Evolutionary conservation across 352 stramenopile genomes (phyloP).

Genomic region (Phytophthora nicotianae): DNA sequence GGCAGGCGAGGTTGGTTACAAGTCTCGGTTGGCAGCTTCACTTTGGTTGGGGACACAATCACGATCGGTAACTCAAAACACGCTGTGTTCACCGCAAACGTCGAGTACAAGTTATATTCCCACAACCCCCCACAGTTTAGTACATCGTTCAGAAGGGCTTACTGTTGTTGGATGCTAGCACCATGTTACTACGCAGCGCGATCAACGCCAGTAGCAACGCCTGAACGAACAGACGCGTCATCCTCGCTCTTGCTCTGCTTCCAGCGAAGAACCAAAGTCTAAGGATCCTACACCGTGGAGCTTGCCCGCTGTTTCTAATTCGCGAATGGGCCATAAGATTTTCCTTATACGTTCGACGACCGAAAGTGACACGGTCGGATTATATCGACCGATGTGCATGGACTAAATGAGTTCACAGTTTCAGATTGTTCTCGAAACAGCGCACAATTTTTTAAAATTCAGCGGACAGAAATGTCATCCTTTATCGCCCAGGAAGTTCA

Average conservation of each 20-base stretch:
- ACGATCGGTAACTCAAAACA: slow-evolving; percentile 63
- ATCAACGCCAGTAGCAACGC: slow-evolving; percentile 16
- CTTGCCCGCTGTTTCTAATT: slow-evolving; percentile 23
- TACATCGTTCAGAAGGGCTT: slow-evolving; percentile 1
- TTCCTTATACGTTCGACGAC: too few species aligned
- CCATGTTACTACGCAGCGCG: slow-evolving; percentile 6
- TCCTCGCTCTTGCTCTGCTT: slow-evolving; percentile 1
- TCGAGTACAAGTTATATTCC: slow-evolving; percentile 14
- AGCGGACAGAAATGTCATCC: too few species aligned
- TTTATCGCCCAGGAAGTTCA: slow-evolving; percentile 25
- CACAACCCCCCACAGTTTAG: neutral
- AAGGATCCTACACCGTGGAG: neutral
- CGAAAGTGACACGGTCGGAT: too few species aligned
- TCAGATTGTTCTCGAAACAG: too few species aligned
- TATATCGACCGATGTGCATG: too few species aligned
- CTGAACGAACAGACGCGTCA: slow-evolving; percentile 24
- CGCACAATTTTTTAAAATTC: too few species aligned
- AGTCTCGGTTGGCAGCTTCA: slow-evolving; percentile 51
- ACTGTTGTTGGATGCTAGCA: slow-evolving; percentile 28
- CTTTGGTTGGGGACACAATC: slow-evolving; percentile 45
- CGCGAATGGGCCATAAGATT: slow-evolving; percentile 19
- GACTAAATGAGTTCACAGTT: too few species aligned
- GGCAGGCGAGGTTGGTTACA: slow-evolving; percentile 55
- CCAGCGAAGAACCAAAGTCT: neutral
- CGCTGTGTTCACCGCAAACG: slow-evolving; percentile 17